Conservation (phyloP, 805 yeast species). For the Wickerhamomyces ciferrii region DNA sequence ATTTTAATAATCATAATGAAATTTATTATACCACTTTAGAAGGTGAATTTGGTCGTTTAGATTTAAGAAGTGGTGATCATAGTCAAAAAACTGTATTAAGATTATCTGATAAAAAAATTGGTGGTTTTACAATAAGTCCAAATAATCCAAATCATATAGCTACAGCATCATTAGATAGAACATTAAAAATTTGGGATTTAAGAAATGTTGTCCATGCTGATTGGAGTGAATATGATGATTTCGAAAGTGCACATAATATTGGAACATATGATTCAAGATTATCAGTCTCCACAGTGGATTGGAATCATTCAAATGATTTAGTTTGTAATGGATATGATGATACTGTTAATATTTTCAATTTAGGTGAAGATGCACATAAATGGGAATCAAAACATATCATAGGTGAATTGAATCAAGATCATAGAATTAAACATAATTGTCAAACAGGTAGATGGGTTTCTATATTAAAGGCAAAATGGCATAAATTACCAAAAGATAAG, state of each 20-base stretch:
- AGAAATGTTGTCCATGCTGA: slow-evolving; percentile 43
- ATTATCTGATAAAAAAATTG: slow-evolving; percentile 86
- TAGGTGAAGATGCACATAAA: slow-evolving; percentile 24
- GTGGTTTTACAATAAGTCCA: slow-evolving; percentile 83
- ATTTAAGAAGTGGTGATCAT: slow-evolving; percentile 47
- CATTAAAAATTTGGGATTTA: slow-evolving; percentile 83
- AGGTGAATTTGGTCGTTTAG: slow-evolving; percentile 78
- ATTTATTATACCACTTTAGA: slow-evolving; percentile 71
- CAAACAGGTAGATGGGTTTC: slow-evolving; percentile 98
- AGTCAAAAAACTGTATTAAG: slow-evolving; percentile 29
- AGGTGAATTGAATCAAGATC: slow-evolving; percentile 46
- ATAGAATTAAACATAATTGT: slow-evolving; percentile 79
- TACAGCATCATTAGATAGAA: slow-evolving; percentile 85
- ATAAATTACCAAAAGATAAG: slow-evolving; percentile 60
- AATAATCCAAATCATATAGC: slow-evolving; percentile 58
- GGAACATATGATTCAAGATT: slow-evolving; percentile 70
- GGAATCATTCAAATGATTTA: slow-evolving; percentile 50
- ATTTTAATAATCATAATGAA: slow-evolving; percentile 49
- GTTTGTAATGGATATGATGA: slow-evolving; percentile 96
- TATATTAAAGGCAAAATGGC: slow-evolving; percentile 87
- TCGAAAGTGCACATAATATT: slow-evolving; percentile 25
- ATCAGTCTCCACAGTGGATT: slow-evolving; percentile 82
- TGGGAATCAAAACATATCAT: slow-evolving; percentile 17
- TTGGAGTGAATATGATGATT: slow-evolving; percentile 54
- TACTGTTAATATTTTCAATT: slow-evolving; percentile 66